Evolutionary conservation across 1,284 basidiomycete species (phyloP), one percentile per base, ranked within the genome.

Genomic region (Coniophora puteana): DNA sequence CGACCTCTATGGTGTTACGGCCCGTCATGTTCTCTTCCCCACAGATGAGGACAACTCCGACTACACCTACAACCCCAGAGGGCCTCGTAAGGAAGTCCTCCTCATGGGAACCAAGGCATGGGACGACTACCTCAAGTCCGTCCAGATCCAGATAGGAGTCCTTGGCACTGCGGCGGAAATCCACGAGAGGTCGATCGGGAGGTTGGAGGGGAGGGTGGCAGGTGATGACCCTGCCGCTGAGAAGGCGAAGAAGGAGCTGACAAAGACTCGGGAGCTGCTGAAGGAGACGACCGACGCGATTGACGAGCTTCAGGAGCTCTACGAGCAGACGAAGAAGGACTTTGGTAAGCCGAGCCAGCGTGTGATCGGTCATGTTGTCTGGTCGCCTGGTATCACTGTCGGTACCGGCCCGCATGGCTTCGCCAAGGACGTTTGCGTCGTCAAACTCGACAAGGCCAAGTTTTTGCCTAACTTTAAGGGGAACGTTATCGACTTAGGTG

Each of bases 371-470:
- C 46, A 57, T 40, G 54, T 66, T 46, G 46, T 57, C 43, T 66
- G 61, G 61, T 54, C 66, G 17, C 63, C 62, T 38, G 48, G 54
- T 25, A 53, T 66, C 51, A 46, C 40, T 48, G 51, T 46, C 47
- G 4, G 6, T 37, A 47, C 18, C 23, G 33, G 37, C 36, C 51
- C 52, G 29, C 41, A 61, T 46, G 22, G 50, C 29, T 64, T 61
- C 42, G 67, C 53, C 13, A 35, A 45, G 26, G 65, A 66, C 48
- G 35, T 67, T n/a, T 62, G 64, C 43, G 62, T 69, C 33, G 49
- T 68, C 50, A 51, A 63, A 57, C 49, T 71, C 21, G 44, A 69
- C 48, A 49, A 64, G 53, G 25, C 50, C n/a, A 67, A 59, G 51
- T 63, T 69, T 55, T 31, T 20, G 42, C 45, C 16, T 29, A 54